Percentiles rank a stretch among this genome's conserved stretches.
phyloP scores from a whole-genome alignment of 148 eudicot genomes.

The Persicaria tinctoria region DNA sequence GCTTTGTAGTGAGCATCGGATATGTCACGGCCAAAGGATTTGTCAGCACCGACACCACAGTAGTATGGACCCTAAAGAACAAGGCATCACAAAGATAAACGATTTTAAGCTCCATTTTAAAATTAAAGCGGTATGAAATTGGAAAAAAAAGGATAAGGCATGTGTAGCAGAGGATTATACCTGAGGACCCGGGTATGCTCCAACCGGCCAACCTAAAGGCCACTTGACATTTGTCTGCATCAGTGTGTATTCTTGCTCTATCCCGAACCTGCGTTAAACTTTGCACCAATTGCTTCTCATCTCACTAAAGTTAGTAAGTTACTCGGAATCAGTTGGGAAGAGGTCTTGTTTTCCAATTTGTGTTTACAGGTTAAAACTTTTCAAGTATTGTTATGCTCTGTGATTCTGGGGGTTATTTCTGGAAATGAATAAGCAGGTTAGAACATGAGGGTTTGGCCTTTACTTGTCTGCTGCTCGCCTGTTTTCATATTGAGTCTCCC shows the following conservation, averaged over 20 bases:
- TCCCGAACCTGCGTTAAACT: slow-evolving; percentile 53
- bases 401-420: background rate
- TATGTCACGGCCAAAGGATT: slow-evolving; percentile 98
- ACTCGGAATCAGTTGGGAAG: no score
- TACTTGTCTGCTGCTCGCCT: background rate
- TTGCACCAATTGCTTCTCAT: no score
- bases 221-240: slow-evolving; percentile 77
- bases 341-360: background rate
- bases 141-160: background rate
- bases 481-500: background rate
- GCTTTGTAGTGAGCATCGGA: slow-evolving; percentile 99
- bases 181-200: slow-evolving; percentile 99
- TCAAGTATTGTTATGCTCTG: background rate
- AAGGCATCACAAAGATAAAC: no score
- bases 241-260: slow-evolving; percentile 97
- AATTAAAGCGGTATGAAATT: background rate
- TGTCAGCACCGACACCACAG: slow-evolving; percentile 98
- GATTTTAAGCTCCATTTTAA: background rate
- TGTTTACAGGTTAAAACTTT: background rate
- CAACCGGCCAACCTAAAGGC: slow-evolving; percentile 99
- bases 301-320: no score
- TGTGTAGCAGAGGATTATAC: slow-evolving; percentile 12
- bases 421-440: background rate
- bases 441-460: background rate
- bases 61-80: slow-evolving; percentile 87